Evolutionary conservation across 495 filamentous ascomycete species (phyloP).

Genomic region (Penicillium tannophilum): DNA sequence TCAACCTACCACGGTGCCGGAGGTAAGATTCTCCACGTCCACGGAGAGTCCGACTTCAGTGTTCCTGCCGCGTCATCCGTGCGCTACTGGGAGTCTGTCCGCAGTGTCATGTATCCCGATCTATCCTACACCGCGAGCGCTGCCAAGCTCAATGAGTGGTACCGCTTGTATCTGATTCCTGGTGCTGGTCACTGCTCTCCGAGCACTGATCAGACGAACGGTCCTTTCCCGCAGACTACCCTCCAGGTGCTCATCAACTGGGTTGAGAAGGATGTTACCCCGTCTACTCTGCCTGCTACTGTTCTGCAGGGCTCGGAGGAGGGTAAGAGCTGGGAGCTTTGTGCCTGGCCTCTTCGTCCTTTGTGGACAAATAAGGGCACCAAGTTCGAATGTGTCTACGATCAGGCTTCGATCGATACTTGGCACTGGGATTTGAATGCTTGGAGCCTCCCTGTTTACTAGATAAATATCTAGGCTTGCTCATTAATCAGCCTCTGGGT

Average conservation of each 20-base stretch:
- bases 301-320: constrained; percentile 29
- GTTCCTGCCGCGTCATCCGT: constrained; percentile 51
- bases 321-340: constrained; percentile 43
- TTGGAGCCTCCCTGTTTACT: constrained; percentile 26
- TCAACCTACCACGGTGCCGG: constrained; percentile 43
- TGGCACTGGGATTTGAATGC: constrained; percentile 40
- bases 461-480: background rate
- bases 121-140: constrained; percentile 35
- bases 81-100: constrained; percentile 52
- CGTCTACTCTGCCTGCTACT: constrained; percentile 34
- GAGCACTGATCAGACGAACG: constrained; percentile 41
- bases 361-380: constrained; percentile 33
- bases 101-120: constrained; percentile 49
- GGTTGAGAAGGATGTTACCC: constrained; percentile 52
- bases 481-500: too few relatives aligned
- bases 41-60: constrained; percentile 52
- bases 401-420: constrained; percentile 41
- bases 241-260: constrained; percentile 48
- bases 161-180: constrained; percentile 52
- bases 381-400: constrained; percentile 40
- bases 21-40: constrained; percentile 53
- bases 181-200: constrained; percentile 51
- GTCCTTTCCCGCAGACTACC: constrained; percentile 47
- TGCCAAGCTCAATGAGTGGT: constrained; percentile 47
- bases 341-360: constrained; percentile 50